Evolutionary conservation across 495 filamentous ascomycete species (phyloP), one percentile per base, ranked within the genome.

Genomic region (Talaromyces ruber): DNA sequence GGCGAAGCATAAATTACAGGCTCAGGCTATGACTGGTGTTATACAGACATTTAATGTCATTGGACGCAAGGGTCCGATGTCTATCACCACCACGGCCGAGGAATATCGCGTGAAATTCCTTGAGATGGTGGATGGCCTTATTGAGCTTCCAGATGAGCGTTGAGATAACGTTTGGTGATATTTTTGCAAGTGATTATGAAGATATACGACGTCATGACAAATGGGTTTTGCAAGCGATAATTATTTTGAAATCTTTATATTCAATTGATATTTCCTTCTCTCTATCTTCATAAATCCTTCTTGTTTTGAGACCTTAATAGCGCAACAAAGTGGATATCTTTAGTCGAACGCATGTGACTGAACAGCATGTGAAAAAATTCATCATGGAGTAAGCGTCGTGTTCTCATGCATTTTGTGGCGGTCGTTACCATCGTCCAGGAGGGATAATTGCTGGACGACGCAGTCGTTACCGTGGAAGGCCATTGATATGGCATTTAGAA

Each of bases 31-130:
- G 80, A 86, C 87, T 4, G 76, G 82, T 0, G 70, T 88, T 30
- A 77, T 89, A 39, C 79, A 80, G 16, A 72, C 78, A 1, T 89
- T 84, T 65, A 89, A 89, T 63, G 64, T 84, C 2, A 63, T 88
- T 28, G 78, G 73, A 12, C 66, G 71, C 22, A 76, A 82, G 56
- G 87, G 86, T 0, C 84, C 79, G 5, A 90, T 90, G 87, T 86
- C 81, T 55, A 87, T 90, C 61, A 90, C 87, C 0, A 85, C 87
- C 0, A 83, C 82, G 4, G 79, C 84, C 0, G 72, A 79, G 4
- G 87, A 90, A 68, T 90, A 90, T 68, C 75, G 84, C 6, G 66
- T 79, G 66, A 81, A 87, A 60, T 89, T 89, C 61, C 63, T 89
- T 62, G 72, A 73, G 53, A 87, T 89, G 86, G 79, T 86, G 14